Conservation (phyloP, 768 basidiomycete species). For the Artomyces pyxidatus region DNA sequence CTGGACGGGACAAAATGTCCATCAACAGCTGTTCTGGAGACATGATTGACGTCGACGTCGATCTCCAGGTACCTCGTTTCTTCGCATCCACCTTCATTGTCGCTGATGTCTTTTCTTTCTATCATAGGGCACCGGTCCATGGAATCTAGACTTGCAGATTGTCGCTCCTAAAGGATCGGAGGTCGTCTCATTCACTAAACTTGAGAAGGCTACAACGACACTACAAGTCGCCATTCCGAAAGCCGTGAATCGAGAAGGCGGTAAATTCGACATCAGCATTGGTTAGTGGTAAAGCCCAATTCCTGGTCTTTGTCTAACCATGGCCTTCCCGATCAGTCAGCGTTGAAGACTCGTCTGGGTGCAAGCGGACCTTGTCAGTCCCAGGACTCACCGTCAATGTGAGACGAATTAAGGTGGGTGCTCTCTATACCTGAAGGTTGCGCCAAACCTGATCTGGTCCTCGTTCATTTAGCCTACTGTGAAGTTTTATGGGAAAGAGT, state of each 20-base stretch:
- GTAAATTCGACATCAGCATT: slow-evolving; percentile 72
- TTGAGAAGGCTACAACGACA: slow-evolving; percentile 45
- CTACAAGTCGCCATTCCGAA: slow-evolving; percentile 63
- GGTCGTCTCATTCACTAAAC: slow-evolving; percentile 43
- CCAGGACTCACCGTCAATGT: slow-evolving; percentile 84
- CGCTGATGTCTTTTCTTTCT: slow-evolving; percentile 1
- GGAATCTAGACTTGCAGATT: slow-evolving; percentile 78
- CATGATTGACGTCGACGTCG: slow-evolving; percentile 67
- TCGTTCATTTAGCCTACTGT: slow-evolving; percentile 94
- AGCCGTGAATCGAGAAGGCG: slow-evolving; percentile 57
- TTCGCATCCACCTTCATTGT: too few relatives aligned
- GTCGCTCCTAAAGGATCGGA: slow-evolving; percentile 67
- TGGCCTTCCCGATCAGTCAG: slow-evolving; percentile 46
- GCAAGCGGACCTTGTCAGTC: slow-evolving; percentile 65
- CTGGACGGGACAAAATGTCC: slow-evolving; percentile 40
- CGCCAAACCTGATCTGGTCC: background rate
- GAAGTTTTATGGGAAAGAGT: slow-evolving; percentile 69
- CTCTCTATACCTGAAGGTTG: background rate
- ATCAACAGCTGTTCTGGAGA: slow-evolving; percentile 78
- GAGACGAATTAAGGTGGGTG: slow-evolving; percentile 61
- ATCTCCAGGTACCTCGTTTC: slow-evolving; percentile 53
- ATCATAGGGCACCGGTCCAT: slow-evolving; percentile 77
- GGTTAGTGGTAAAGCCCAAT: too few relatives aligned
- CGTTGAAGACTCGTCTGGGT: slow-evolving; percentile 84
- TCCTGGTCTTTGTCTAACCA: too few relatives aligned